phyloP scores from a whole-genome alignment of 345 rosid species.

The Lepidium sativum region DNA sequence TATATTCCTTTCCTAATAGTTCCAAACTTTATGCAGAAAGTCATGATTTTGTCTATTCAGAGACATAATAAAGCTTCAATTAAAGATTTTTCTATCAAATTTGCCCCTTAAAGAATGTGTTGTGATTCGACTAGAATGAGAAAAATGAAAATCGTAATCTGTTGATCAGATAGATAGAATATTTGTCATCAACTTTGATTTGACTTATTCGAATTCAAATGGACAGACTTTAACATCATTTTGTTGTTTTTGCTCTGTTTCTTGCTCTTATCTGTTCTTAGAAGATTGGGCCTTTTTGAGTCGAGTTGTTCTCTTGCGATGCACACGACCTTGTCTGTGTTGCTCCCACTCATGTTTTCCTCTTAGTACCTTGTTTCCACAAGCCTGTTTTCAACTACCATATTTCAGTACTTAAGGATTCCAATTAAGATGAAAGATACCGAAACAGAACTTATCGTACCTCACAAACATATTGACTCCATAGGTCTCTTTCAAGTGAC shows the following conservation, averaged over 20 bases:
- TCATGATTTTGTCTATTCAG: background rate
- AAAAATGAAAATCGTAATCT: background rate
- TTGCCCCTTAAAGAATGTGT: background rate
- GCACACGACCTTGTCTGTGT: conserved; percentile 70
- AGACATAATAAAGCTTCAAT: background rate
- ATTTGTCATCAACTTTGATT: background rate
- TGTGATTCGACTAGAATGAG: background rate
- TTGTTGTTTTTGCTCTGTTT: background rate
- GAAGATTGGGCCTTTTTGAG: conserved; percentile 32
- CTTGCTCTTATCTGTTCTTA: conserved; percentile 13
- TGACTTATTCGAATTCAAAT: background rate
- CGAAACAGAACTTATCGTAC: conserved; percentile 27
- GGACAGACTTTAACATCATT: background rate
- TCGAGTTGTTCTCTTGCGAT: conserved; percentile 56
- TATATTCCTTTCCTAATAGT: background rate
- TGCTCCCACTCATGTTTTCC: conserved; percentile 96
- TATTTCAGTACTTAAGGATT: background rate
- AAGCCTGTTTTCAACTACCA: conserved; percentile 42
- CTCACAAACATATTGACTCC: conserved; percentile 83
- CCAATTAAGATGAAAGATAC: background rate
- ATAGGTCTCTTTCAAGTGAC: conserved; percentile 50
- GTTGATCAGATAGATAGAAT: background rate
- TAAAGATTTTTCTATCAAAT: background rate
- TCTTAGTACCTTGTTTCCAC: conserved; percentile 78
- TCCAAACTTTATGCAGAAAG: background rate